A percentile compares a stretch with the other conserved stretches of the same genome.
Evolutionary conservation across 805 yeast species (phyloP).

Genomic region (Barnettozyma botsteinii): DNA sequence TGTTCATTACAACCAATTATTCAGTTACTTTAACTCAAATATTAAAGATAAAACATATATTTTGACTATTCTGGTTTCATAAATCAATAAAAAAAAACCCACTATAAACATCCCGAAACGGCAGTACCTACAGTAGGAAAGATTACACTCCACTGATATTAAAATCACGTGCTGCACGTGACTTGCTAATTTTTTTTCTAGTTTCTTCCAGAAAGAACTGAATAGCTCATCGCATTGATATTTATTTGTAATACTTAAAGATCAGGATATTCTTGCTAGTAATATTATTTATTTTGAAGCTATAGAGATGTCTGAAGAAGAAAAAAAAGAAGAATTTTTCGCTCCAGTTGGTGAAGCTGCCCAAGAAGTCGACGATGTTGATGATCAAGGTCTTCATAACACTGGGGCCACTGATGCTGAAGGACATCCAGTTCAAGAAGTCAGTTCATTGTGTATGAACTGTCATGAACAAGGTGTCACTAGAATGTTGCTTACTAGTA

Average conservation of each 20-base stretch:
- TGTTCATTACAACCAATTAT: slow-evolving; percentile 15
- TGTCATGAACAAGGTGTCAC: slow-evolving; percentile 86
- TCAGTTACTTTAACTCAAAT: too few species aligned
- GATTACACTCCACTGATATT: not conserved
- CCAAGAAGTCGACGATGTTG: slow-evolving; percentile 39
- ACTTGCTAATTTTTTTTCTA: slow-evolving; percentile 1
- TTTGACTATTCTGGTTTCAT: too few species aligned
- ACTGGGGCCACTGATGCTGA: slow-evolving; percentile 80
- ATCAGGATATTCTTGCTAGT: too few species aligned
- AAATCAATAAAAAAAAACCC: not conserved
- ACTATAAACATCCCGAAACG: not conserved
- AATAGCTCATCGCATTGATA: slow-evolving; percentile 2
- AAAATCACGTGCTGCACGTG: not conserved
- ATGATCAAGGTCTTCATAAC: slow-evolving; percentile 42
- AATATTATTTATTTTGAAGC: not conserved
- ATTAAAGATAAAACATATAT: too few species aligned
- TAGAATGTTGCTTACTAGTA: slow-evolving; percentile 73
- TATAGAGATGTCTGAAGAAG: slow-evolving; percentile 7
- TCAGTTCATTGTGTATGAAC: slow-evolving; percentile 93
- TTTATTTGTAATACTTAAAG: not conserved
- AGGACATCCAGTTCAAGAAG: slow-evolving; percentile 94
- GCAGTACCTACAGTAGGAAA: not conserved
- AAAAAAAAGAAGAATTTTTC: slow-evolving; percentile 39
- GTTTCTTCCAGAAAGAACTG: slow-evolving; percentile 5
- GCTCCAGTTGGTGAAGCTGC: slow-evolving; percentile 58